A percentile compares a stretch with the other conserved stretches of the same genome.
These are phyloP conservation scores for Conringia planisiliqua DNA, from an alignment of 345 rosid genomes.

Conservation along the genomic window DNA sequence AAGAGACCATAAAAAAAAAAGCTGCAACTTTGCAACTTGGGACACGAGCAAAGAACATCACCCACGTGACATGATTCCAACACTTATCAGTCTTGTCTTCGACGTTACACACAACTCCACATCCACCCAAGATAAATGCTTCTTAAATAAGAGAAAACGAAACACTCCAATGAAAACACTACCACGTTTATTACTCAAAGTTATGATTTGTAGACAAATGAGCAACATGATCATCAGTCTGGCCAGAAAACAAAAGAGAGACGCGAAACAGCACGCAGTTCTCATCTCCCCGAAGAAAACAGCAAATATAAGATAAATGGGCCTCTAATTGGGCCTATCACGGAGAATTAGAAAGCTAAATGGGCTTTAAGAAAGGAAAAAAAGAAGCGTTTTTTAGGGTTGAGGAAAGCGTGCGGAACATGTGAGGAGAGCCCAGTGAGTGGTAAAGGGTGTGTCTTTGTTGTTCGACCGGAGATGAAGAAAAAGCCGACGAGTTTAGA, in stretches of 20 bases:
- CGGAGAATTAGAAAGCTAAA: not conserved
- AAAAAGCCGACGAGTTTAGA: constrained; percentile 16
- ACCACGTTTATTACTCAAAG: not conserved
- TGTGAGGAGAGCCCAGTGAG: constrained; percentile 9
- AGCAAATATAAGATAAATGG: not conserved
- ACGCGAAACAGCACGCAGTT: constrained; percentile 8
- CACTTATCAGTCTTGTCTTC: constrained; percentile 30
- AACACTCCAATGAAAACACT: not conserved
- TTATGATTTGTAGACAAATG: not conserved
- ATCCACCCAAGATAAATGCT: constrained; percentile 17
- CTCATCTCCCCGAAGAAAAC: not conserved
- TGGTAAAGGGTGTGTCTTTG: not conserved
- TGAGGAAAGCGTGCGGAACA: constrained; percentile 10
- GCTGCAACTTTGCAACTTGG: constrained; percentile 35
- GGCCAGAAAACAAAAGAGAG: not conserved
- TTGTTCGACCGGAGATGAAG: constrained; percentile 20
- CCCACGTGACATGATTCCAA: constrained; percentile 37
- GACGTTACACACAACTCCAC: constrained; percentile 25
- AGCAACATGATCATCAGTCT: not conserved
- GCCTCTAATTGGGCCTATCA: not conserved
- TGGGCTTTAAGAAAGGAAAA: not conserved
- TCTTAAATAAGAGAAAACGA: not conserved
- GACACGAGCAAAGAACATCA: constrained; percentile 28
- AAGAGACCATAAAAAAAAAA: constrained; percentile 11
- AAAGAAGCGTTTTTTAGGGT: not conserved